Evolutionary conservation across 352 stramenopile species (phyloP).

Genomic region (Saprolegnia parasitica): DNA sequence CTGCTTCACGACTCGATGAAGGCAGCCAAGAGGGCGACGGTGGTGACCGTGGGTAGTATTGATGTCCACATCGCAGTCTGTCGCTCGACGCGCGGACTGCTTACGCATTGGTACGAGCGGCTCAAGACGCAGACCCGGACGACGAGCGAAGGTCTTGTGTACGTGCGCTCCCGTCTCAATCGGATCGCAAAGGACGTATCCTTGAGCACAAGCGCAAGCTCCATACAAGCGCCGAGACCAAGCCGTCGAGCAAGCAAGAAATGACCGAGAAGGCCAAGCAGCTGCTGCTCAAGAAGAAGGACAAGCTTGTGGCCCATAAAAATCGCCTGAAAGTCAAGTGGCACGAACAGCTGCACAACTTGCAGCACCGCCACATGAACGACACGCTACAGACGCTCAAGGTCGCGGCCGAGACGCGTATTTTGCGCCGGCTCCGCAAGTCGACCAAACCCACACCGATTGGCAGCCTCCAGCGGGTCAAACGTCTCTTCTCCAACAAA

Average conservation of each 20-base stretch:
- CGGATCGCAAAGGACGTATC: conserved; percentile 25
- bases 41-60: background rate
- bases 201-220: conserved; percentile 23
- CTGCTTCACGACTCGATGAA: background rate
- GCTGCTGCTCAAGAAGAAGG: conserved; percentile 25
- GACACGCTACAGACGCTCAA: conserved; percentile 17
- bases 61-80: background rate
- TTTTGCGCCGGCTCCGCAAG: background rate
- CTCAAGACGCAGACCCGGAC: background rate
- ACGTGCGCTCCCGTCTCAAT: conserved; percentile 13
- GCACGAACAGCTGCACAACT: conserved; percentile 23
- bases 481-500: conserved; percentile 24
- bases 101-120: conserved; percentile 15
- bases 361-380: conserved; percentile 25
- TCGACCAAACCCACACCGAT: background rate
- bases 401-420: conserved; percentile 16
- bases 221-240: background rate
- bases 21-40: background rate
- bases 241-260: background rate
- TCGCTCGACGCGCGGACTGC: background rate
- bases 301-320: conserved; percentile 25
- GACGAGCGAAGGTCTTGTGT: conserved; percentile 13
- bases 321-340: conserved; percentile 28
- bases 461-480: conserved; percentile 21
- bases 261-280: conserved; percentile 19